These are phyloP conservation scores for Pseudoscleropodium purum DNA, from an alignment of 225 moss, liverwort and hornwort genomes.

Conservation along the genomic window DNA sequence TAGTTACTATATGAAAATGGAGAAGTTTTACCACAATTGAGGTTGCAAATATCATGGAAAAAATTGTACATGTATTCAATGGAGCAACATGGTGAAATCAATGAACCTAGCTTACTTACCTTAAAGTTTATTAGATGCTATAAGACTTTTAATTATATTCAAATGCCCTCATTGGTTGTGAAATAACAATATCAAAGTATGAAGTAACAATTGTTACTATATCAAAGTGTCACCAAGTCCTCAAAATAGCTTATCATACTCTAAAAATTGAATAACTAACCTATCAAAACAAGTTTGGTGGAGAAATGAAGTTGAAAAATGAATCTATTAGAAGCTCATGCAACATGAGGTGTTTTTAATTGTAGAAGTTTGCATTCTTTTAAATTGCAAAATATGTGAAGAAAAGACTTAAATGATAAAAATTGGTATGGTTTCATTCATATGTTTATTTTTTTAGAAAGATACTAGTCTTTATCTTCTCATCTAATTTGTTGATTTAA, in stretches of 20 bases:
- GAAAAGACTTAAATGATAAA: too few relatives aligned
- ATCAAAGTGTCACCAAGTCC: too few relatives aligned
- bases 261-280: not conserved
- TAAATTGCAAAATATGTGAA: not conserved
- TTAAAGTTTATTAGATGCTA: not conserved
- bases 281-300: not conserved
- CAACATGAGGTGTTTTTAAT: not conserved
- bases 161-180: too few relatives aligned
- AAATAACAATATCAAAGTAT: not conserved
- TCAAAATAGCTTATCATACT: not conserved
- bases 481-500: not conserved
- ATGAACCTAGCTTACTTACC: not conserved
- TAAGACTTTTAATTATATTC: not conserved
- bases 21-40: rapidly evolving
- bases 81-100: not conserved
- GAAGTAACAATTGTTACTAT: not conserved
- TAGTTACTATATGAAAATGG: rapidly evolving
- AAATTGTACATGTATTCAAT: too few relatives aligned
- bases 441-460: not conserved
- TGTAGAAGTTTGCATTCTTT: not conserved
- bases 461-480: not conserved
- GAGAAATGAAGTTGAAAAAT: not conserved
- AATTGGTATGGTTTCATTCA: too few relatives aligned
- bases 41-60: not conserved
- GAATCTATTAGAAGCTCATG: too few relatives aligned